Conservation (phyloP, 2,329 filamentous ascomycete genomes). For the Hypoxylon sp. region DNA sequence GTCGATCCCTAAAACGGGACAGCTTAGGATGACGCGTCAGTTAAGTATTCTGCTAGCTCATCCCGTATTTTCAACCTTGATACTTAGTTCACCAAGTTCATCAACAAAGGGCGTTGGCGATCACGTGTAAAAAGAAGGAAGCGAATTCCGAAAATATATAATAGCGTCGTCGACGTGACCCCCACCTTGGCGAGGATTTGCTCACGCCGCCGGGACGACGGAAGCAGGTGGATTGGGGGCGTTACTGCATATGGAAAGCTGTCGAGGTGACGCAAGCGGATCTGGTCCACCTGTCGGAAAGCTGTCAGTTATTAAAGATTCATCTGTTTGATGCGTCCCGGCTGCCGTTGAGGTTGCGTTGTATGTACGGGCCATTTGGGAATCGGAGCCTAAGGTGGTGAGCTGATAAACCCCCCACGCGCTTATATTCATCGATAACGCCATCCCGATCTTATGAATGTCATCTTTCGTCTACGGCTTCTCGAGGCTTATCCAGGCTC, state of each 20-base stretch:
- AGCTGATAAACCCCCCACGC: slow-evolving; percentile 29
- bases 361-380: slow-evolving; percentile 36
- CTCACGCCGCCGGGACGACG: slow-evolving; percentile 38
- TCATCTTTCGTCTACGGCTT: slow-evolving; percentile 13
- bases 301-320: slow-evolving; percentile 20
- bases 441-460: slow-evolving; percentile 18
- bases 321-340: slow-evolving; percentile 25
- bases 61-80: background rate
- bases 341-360: slow-evolving; percentile 31
- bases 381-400: slow-evolving; percentile 22
- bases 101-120: slow-evolving; percentile 15
- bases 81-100: background rate
- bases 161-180: slow-evolving; percentile 18
- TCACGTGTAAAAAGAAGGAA: slow-evolving; percentile 33
- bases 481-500: slow-evolving; percentile 33
- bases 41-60: background rate
- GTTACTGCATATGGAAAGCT: slow-evolving; percentile 36
- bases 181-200: slow-evolving; percentile 43
- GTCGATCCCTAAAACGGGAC: slow-evolving; percentile 1
- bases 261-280: slow-evolving; percentile 40
- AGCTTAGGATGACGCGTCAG: slow-evolving; percentile 11
- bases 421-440: slow-evolving; percentile 21
- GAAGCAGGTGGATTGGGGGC: slow-evolving; percentile 32
- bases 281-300: slow-evolving; percentile 22
- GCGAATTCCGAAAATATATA: slow-evolving; percentile 41